Conservation (phyloP, 2,329 filamentous ascomycete genomes). For the Talaromyces sp. region DNA sequence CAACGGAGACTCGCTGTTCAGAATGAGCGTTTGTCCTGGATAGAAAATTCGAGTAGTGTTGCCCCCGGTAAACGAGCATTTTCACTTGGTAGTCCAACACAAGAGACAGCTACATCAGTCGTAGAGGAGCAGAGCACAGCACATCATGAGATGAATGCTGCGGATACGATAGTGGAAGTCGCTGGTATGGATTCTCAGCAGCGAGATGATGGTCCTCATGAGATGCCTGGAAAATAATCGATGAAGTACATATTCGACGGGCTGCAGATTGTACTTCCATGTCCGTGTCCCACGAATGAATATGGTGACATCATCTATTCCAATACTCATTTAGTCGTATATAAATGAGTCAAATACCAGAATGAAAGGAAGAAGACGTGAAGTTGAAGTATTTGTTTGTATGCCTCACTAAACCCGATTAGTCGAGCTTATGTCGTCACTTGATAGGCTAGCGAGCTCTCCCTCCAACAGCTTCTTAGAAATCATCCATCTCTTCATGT, state of each 20-base stretch:
- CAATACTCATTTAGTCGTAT: neutral
- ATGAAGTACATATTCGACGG: neutral
- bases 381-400: neutral
- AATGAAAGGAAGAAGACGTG: neutral
- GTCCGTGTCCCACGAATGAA: neutral
- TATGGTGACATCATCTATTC: neutral
- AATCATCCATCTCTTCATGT: constrained; percentile 8
- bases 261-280: neutral
- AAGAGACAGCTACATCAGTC: neutral
- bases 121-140: neutral
- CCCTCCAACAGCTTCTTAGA: neutral
- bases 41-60: neutral
- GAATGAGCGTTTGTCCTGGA: neutral
- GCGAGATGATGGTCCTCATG: neutral
- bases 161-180: neutral
- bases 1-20: neutral
- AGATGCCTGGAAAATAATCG: neutral
- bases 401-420: neutral
- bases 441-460: constrained; percentile 7
- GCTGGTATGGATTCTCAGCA: neutral
- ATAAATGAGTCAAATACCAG: neutral
- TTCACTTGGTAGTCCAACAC: neutral
- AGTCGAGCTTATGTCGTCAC: constrained; percentile 10
- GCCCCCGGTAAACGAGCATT: neutral
- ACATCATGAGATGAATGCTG: neutral